Evolutionary conservation across 768 basidiomycete species (phyloP).

Genomic region (Kwoniella pini): DNA sequence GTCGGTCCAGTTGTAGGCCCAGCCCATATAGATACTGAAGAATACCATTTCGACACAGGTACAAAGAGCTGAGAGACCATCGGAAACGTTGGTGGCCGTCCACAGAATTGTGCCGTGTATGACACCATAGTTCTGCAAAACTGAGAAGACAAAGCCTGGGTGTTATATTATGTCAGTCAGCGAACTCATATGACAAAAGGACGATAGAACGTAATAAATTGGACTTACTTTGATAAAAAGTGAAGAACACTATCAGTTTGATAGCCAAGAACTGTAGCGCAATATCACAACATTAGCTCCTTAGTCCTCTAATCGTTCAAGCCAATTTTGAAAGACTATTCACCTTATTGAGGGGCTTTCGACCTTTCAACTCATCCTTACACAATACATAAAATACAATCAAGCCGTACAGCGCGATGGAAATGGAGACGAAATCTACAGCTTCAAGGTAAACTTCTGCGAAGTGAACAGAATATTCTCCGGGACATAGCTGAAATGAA

Average conservation of each 20-base stretch:
- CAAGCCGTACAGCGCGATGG: conserved; percentile 83
- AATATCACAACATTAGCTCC: not conserved
- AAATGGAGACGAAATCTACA: conserved; percentile 79
- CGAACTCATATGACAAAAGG: too few species aligned
- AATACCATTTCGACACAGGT: conserved; percentile 74
- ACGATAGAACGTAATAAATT: too few species aligned
- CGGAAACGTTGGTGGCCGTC: conserved; percentile 78
- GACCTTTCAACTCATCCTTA: conserved; percentile 72
- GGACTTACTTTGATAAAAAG: conserved; percentile 82
- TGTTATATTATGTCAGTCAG: too few species aligned
- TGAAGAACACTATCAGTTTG: conserved; percentile 77
- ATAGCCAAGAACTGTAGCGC: conserved; percentile 67
- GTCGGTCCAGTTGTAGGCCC: conserved; percentile 75
- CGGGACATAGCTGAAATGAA: conserved; percentile 29
- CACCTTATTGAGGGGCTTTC: conserved; percentile 71
- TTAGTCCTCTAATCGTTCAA: not conserved
- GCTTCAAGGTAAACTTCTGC: conserved; percentile 56
- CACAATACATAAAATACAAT: conserved; percentile 79
- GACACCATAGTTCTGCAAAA: conserved; percentile 64
- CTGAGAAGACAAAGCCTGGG: conserved; percentile 61
- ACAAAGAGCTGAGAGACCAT: conserved; percentile 78
- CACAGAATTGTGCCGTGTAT: conserved; percentile 77
- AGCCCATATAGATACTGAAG: conserved; percentile 56
- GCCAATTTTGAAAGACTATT: not conserved
- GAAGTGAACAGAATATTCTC: conserved; percentile 37